Conservation (phyloP, 2,329 filamentous ascomycete species). For the Calonectria montana region DNA sequence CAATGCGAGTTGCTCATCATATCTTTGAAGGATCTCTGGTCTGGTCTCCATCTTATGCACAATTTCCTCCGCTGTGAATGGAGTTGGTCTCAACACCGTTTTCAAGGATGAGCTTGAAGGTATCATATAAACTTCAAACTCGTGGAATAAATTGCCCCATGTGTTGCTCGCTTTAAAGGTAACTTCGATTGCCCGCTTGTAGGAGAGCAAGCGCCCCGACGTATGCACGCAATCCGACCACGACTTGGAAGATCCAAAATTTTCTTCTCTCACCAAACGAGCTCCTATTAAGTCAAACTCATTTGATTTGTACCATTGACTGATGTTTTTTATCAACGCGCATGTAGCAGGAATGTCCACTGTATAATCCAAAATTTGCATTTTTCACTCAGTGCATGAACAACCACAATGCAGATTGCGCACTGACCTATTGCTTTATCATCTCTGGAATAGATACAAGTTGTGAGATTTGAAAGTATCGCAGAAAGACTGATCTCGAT, state of each 20-base stretch:
- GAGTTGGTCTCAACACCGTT: background rate
- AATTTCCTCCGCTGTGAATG: background rate
- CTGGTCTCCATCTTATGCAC: background rate
- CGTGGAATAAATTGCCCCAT: conserved; percentile 5
- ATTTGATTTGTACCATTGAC: background rate
- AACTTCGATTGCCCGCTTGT: background rate
- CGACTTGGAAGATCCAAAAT: background rate
- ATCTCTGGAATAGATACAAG: background rate
- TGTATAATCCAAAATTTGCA: background rate
- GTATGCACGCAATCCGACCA: conserved; percentile 12
- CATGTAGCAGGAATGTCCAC: background rate
- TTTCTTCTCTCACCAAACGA: conserved; percentile 6
- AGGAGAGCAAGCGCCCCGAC: conserved; percentile 15
- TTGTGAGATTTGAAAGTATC: background rate
- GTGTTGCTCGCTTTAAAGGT: background rate
- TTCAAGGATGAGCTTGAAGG: background rate
- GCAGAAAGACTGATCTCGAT: background rate
- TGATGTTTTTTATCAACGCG: background rate
- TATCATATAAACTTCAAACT: conserved; percentile 9
- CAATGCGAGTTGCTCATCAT: background rate
- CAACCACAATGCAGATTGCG: too few species aligned
- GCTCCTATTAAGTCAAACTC: background rate
- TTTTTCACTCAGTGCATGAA: background rate
- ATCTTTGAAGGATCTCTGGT: background rate
- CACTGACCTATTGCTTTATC: background rate